Evolutionary conservation across 768 basidiomycete genomes (phyloP).

Genomic region (Rhizopogon vinicolor): DNA sequence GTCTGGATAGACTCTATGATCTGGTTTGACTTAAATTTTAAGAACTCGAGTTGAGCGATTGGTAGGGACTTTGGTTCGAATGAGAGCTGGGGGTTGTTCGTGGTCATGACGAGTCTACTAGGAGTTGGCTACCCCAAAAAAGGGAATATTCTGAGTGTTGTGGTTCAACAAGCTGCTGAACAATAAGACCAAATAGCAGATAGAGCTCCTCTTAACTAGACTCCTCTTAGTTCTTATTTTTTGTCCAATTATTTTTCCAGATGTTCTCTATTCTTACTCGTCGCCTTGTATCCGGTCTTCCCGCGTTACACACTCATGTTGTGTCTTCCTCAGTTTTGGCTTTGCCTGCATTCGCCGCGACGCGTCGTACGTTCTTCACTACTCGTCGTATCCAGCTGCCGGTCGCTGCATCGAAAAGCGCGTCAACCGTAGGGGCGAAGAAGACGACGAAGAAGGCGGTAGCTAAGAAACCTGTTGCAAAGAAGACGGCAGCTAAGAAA

Average conservation of each 20-base stretch:
- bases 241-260: constrained; percentile 2
- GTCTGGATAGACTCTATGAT: constrained; percentile 73
- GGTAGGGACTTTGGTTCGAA: constrained; percentile 41
- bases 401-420: constrained; percentile 1
- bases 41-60: constrained; percentile 67
- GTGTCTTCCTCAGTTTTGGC: neutral
- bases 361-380: constrained; percentile 23
- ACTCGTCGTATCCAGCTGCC: constrained; percentile 14
- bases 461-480: constrained; percentile 3
- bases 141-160: neutral
- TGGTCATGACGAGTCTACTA: constrained; percentile 1
- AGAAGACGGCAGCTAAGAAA: constrained; percentile 3
- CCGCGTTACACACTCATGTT: neutral
- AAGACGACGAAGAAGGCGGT: constrained; percentile 3
- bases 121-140: neutral
- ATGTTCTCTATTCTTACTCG: constrained; percentile 13
- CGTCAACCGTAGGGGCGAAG: constrained; percentile 2
- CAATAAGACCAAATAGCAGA: constrained; percentile 2
- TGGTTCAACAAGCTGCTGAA: constrained; percentile 1
- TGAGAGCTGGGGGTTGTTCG: constrained; percentile 7
- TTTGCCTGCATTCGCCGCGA: neutral
- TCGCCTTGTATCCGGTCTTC: constrained; percentile 1
- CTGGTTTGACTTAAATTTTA: constrained; percentile 72
- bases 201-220: neutral
- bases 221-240: neutral